Evolutionary conservation across 768 basidiomycete genomes (phyloP).

Genomic region (Pisolithus microcarpus): DNA sequence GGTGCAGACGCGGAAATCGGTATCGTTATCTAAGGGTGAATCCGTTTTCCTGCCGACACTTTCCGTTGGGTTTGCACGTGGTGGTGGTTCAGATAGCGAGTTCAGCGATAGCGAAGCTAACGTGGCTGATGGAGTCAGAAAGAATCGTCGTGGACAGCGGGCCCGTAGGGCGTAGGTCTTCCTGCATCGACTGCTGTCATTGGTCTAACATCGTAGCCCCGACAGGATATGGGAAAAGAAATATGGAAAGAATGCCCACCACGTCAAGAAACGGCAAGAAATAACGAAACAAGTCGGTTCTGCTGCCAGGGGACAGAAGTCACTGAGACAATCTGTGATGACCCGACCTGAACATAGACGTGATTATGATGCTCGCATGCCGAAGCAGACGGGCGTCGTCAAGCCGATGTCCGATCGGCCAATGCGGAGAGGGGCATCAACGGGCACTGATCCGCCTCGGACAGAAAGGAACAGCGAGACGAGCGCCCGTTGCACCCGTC

Average conservation of each 20-base stretch:
- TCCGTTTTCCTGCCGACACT: slow-evolving; percentile 85
- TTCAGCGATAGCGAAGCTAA: slow-evolving; percentile 58
- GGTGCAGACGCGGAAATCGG: slow-evolving; percentile 14
- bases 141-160: slow-evolving; percentile 87
- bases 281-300: slow-evolving; percentile 11
- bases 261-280: slow-evolving; percentile 60
- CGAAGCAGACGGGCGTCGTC: background rate
- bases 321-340: slow-evolving; percentile 1
- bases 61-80: slow-evolving; percentile 75
- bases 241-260: slow-evolving; percentile 85
- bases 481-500: slow-evolving; percentile 72
- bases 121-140: slow-evolving; percentile 51
- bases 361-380: background rate
- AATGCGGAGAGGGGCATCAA: background rate
- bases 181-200: background rate
- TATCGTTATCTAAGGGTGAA: slow-evolving; percentile 17
- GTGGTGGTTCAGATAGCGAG: slow-evolving; percentile 77
- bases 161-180: slow-evolving; percentile 86
- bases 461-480: slow-evolving; percentile 3
- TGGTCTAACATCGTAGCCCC: background rate
- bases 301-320: slow-evolving; percentile 5
- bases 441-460: background rate
- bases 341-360: background rate
- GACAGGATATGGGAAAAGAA: slow-evolving; percentile 97
- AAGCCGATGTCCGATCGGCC: background rate